phyloP scores from a whole-genome alignment of 768 basidiomycete genomes.

The Leccinellum rugosiceps region DNA sequence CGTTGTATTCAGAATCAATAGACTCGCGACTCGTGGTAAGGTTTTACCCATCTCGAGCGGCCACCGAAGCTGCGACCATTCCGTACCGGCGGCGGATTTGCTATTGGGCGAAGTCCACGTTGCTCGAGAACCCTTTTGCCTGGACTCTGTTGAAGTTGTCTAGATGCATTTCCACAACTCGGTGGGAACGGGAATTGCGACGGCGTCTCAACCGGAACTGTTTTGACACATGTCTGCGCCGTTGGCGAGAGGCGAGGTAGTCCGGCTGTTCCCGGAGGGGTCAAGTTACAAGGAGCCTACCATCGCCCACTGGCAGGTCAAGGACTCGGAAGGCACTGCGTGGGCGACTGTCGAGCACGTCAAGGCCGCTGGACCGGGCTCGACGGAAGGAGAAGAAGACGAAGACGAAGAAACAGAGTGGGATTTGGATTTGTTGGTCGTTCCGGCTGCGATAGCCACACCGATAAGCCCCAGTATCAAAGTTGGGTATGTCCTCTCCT shows the following conservation, averaged over 20 bases:
- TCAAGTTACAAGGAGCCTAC: constrained; percentile 46
- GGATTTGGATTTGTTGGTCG: constrained; percentile 44
- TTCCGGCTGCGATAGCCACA: constrained; percentile 73
- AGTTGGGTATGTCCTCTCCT: constrained; percentile 43
- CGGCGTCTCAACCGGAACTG: constrained; percentile 44
- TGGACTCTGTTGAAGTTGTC: constrained; percentile 54
- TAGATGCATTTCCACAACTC: constrained; percentile 69
- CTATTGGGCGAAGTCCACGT: constrained; percentile 68
- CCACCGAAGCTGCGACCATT: constrained; percentile 46
- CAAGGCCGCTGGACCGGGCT: constrained; percentile 34
- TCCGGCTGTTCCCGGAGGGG: constrained; percentile 58
- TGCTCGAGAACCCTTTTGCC: constrained; percentile 58
- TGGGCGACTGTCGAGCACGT: constrained; percentile 74
- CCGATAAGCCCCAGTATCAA: constrained; percentile 62
- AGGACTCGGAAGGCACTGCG: constrained; percentile 64
- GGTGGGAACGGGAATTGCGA: constrained; percentile 28
- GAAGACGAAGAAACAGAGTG: constrained; percentile 24
- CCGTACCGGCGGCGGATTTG: constrained; percentile 57
- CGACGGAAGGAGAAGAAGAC: constrained; percentile 18
- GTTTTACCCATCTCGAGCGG: not conserved
- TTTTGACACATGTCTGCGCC: constrained; percentile 36
- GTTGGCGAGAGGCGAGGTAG: constrained; percentile 49
- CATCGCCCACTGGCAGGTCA: constrained; percentile 46
- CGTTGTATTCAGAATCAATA: constrained; percentile 49
- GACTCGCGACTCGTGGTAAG: too few relatives aligned